These are phyloP conservation scores for Aplosporella prunicola DNA, from an alignment of 2,329 filamentous ascomycete genomes.

Conservation along the genomic window DNA sequence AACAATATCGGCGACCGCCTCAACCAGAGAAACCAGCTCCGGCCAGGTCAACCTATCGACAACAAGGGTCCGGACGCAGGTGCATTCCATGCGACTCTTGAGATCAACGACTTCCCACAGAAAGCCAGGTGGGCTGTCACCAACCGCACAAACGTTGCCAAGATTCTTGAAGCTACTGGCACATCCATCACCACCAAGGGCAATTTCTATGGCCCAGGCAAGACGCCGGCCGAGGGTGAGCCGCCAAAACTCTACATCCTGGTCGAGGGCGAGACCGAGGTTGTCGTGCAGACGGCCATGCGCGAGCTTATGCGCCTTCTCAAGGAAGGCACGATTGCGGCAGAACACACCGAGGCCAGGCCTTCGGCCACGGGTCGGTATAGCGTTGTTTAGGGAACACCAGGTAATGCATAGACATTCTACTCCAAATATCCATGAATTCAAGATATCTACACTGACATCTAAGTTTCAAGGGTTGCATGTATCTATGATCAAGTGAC, in stretches of 20 bases:
- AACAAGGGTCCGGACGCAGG: slow-evolving; percentile 97
- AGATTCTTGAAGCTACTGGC: slow-evolving; percentile 89
- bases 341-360: slow-evolving; percentile 75
- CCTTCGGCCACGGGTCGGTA: slow-evolving; percentile 70
- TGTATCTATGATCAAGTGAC: too few species aligned
- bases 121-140: slow-evolving; percentile 98
- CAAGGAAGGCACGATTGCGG: slow-evolving; percentile 82
- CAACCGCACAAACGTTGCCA: slow-evolving; percentile 95
- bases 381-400: slow-evolving; percentile 50
- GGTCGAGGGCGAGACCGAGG: slow-evolving; percentile 92
- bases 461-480: slow-evolving; percentile 8
- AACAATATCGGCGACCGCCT: slow-evolving; percentile 85
- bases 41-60: slow-evolving; percentile 88
- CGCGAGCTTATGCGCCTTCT: slow-evolving; percentile 78
- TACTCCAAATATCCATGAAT: not conserved
- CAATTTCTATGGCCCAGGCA: slow-evolving; percentile 74
- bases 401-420: slow-evolving; percentile 3
- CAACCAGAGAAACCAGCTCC: slow-evolving; percentile 78
- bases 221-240: slow-evolving; percentile 61
- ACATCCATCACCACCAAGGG: slow-evolving; percentile 98
- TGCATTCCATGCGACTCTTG: slow-evolving; percentile 89
- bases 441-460: slow-evolving; percentile 6
- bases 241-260: slow-evolving; percentile 96
- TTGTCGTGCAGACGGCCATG: slow-evolving; percentile 84
- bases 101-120: slow-evolving; percentile 99